Evolutionary conservation across 176 grass and related monocot genomes (phyloP), one percentile per base, ranked within the genome.

Genomic region (Paspalum notatum): DNA sequence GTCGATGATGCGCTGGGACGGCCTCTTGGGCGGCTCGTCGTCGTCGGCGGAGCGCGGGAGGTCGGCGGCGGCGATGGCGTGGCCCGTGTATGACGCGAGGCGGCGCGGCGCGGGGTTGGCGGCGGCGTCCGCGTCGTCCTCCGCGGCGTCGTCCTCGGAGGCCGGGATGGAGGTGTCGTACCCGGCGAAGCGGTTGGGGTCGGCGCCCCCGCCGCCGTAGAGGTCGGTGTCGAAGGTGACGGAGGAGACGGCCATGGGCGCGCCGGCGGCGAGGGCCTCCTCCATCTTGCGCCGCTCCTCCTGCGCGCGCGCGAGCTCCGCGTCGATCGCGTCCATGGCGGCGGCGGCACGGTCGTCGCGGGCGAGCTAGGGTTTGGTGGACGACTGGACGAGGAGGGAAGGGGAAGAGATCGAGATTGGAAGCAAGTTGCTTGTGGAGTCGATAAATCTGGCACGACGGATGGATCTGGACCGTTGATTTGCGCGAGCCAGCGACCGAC

Each of bases 121-220:
- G 42, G 64, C 64, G 4, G 80, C 65, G 26, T 89, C 92, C 37
- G 83, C 45, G 7, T 79, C 52, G 7, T 88, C 88, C 57, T 89
- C 91, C 5, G 79, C 75, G 9, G 88, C 80, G 27, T 95, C 90
- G 22, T 95, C 96, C 54, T 99, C 92, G 9, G 60, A 88, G 62
- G 90, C 93, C n/a, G 96, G 78, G 84, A 99, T 99, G 71, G 96
- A 99, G 55, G 86, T 90, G 72, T 93, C 90, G 76, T 99, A 99
- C 46, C 87, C 96, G 48, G 89, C 91, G 80, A 92, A 97, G 3
- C 95, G 95, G 76, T 99, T 76, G 54, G 88, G 84, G 73, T 91
- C 86, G 27, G 88, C 84, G 7, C 90, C 85, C 8, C 85, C 86
- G 6, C 86, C 93, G 26, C 96, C 93, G 76, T 99, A 99, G 66